Evolutionary conservation across 768 basidiomycete genomes (phyloP).

Genomic region (Lactifluus piperatus): DNA sequence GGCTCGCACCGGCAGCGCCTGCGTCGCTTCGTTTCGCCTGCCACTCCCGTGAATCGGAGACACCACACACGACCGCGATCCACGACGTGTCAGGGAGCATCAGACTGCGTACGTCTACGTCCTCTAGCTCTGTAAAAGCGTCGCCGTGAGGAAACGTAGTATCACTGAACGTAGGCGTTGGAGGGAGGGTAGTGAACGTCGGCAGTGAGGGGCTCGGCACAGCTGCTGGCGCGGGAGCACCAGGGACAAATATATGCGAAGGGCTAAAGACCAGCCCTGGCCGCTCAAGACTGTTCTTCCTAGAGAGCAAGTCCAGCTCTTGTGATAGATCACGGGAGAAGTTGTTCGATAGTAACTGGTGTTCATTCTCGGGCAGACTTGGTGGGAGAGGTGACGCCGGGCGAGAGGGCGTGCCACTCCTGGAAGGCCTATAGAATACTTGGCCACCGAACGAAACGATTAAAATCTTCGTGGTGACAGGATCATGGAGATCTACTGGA

Average conservation of each 20-base stretch:
- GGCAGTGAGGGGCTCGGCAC: conserved; percentile 20
- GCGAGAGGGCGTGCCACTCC: conserved; percentile 23
- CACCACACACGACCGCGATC: conserved; percentile 76
- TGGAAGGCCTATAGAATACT: conserved; percentile 51
- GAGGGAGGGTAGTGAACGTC: conserved; percentile 23
- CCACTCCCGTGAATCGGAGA: conserved; percentile 49
- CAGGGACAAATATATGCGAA: conserved; percentile 47
- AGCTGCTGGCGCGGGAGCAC: conserved; percentile 18
- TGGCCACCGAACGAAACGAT: conserved; percentile 80
- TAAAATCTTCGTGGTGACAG: conserved; percentile 46
- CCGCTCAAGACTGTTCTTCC: neutral
- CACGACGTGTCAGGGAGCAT: conserved; percentile 61
- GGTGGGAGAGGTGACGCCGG: conserved; percentile 1
- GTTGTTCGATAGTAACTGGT: neutral
- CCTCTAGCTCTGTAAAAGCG: conserved; percentile 1
- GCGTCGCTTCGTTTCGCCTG: conserved; percentile 24
- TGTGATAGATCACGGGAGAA: conserved; percentile 5
- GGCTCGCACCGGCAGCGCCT: conserved; percentile 19
- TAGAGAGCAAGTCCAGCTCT: conserved; percentile 7
- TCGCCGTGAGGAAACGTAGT: conserved; percentile 16
- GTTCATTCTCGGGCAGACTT: neutral
- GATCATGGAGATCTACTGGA: conserved; percentile 41
- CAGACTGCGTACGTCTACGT: conserved; percentile 25
- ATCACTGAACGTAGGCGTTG: conserved; percentile 23
- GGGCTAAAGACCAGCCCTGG: conserved; percentile 30